Percentiles rank a stretch among this genome's conserved stretches.
phyloP scores from a whole-genome alignment of 2,329 filamentous ascomycete genomes.

The Monilinia fructicola region DNA sequence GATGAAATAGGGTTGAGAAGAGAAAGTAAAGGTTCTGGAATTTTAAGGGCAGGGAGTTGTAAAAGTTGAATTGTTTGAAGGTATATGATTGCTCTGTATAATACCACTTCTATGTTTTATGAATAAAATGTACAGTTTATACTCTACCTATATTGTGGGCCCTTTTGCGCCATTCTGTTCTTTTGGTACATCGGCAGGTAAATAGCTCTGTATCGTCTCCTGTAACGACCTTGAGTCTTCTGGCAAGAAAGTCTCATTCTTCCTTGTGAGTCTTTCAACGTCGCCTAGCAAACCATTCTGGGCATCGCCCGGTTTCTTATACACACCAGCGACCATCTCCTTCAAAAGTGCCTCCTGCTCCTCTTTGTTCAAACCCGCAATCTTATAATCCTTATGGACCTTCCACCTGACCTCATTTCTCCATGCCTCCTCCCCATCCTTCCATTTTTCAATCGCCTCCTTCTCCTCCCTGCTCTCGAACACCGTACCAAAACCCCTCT shows the following conservation, averaged over 20 bases:
- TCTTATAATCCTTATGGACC: constrained; percentile 15
- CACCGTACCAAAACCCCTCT: constrained; percentile 31
- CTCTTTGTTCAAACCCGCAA: constrained; percentile 25
- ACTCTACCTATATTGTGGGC: constrained; percentile 10
- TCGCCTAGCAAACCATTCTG: constrained; percentile 28
- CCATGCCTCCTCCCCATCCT: constrained; percentile 9
- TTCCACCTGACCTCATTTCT: constrained; percentile 15
- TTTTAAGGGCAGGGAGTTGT: not conserved
- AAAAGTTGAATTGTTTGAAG: constrained; percentile 9
- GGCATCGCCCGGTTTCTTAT: constrained; percentile 30
- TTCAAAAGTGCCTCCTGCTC: constrained; percentile 31
- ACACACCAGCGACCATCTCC: constrained; percentile 39
- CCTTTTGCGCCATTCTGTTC: constrained; percentile 13
- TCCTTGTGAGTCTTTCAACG: constrained; percentile 32
- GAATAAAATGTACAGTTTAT: constrained; percentile 24
- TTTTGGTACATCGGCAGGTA: constrained; percentile 28
- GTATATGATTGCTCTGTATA: constrained; percentile 28
- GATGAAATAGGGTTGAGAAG: not conserved
- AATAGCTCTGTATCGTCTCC: constrained; percentile 35
- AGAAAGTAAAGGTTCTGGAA: not conserved
- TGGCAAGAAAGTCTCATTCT: constrained; percentile 40
- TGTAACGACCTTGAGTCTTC: constrained; percentile 35
- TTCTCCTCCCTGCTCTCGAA: constrained; percentile 35
- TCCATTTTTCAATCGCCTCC: constrained; percentile 20
- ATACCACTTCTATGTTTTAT: constrained; percentile 22